These are phyloP conservation scores for Kwoniella shivajii DNA, from an alignment of 1,284 basidiomycete species.

Conservation along the genomic window DNA sequence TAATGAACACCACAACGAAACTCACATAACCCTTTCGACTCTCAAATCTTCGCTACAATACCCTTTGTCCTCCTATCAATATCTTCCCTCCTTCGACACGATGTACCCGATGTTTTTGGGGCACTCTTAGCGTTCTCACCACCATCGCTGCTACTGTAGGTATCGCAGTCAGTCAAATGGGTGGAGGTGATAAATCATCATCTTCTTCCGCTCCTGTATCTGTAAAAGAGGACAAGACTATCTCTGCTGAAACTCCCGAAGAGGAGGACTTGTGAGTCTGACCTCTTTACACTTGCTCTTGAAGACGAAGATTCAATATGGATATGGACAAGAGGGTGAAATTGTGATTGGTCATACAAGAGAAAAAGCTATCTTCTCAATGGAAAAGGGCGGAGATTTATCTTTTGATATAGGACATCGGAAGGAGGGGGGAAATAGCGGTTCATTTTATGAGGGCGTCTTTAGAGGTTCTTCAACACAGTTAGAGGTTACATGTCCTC, in stretches of 20 bases:
- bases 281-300: background rate
- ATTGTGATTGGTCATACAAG: background rate
- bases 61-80: background rate
- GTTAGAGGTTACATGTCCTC: too few relatives aligned
- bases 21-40: background rate
- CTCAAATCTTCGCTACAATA: background rate
- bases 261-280: constrained; percentile 45
- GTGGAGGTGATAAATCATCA: constrained; percentile 37
- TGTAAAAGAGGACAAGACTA: constrained; percentile 30
- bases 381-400: background rate
- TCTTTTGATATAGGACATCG: too few relatives aligned
- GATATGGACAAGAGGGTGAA: background rate
- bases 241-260: constrained; percentile 34
- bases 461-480: too few relatives aligned
- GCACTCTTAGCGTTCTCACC: constrained; percentile 43
- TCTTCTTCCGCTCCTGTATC: constrained; percentile 19
- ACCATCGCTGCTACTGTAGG: constrained; percentile 47
- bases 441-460: too few relatives aligned
- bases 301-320: background rate
- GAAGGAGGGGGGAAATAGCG: too few relatives aligned
- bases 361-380: too few relatives aligned
- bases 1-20: too few relatives aligned
- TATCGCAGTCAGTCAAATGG: constrained; percentile 38
- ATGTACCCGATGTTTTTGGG: background rate
- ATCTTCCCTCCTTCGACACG: background rate